Percentiles rank a stretch among this genome's conserved stretches.
Conservation (phyloP, 305 asterid species). For the Solanum chacoense region DNA sequence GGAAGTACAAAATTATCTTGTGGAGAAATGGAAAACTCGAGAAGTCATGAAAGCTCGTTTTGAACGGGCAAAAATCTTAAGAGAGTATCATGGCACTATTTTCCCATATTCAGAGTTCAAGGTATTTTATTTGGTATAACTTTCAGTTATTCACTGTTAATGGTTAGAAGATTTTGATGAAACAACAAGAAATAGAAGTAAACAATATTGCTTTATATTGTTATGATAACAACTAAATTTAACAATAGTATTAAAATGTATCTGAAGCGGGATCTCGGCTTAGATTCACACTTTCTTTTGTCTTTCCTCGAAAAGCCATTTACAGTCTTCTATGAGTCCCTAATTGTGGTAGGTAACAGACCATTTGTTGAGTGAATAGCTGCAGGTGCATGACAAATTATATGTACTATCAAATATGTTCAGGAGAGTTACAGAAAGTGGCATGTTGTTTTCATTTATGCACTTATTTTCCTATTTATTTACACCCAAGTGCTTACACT, state of each 20-base stretch:
- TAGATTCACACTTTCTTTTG: not conserved
- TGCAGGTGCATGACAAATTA: not conserved
- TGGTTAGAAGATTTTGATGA: not conserved
- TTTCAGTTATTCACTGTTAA: not conserved
- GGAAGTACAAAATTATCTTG: not conserved
- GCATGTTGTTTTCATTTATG: not conserved
- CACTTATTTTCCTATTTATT: not conserved
- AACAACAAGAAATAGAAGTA: not conserved
- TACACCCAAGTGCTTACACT: not conserved
- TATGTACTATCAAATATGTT: not conserved
- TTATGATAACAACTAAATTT: not conserved
- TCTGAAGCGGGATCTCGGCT: not conserved
- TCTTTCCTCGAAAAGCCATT: not conserved
- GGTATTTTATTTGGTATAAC: not conserved
- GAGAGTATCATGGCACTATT: not conserved
- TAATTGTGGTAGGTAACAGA: not conserved
- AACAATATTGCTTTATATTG: not conserved
- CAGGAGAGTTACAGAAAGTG: not conserved
- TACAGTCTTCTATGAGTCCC: not conserved
- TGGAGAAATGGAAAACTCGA: not conserved
- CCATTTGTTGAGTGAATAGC: not conserved
- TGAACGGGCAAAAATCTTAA: not conserved
- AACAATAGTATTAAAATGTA: not conserved
- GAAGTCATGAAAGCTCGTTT: not conserved
- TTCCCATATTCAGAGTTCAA: not conserved